Conservation (phyloP, 2,329 filamentous ascomycete genomes). For the Chalaropsis ovoidea region DNA sequence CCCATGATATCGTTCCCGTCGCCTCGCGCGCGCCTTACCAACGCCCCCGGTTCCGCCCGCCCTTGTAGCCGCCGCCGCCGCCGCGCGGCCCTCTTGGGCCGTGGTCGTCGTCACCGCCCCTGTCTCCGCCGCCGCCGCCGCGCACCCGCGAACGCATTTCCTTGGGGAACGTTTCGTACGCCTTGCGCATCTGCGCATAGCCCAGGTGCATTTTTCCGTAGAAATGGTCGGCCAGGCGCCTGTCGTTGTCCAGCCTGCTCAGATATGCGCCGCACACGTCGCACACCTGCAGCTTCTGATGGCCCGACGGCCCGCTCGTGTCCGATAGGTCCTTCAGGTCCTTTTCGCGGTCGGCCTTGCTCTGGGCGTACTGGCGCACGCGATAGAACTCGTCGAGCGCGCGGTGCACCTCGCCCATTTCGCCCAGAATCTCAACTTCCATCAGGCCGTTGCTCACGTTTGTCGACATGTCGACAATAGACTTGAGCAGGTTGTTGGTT, state of each 20-base stretch:
- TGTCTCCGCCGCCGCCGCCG: constrained; percentile 38
- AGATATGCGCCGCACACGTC: constrained; percentile 97
- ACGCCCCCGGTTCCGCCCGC: constrained; percentile 42
- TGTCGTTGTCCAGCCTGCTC: constrained; percentile 83
- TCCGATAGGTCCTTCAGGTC: constrained; percentile 86
- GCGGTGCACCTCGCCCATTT: constrained; percentile 66
- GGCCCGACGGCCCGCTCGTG: constrained; percentile 82
- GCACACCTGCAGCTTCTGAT: constrained; percentile 97
- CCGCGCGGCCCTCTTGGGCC: constrained; percentile 40
- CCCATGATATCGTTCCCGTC: not conserved
- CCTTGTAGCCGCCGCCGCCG: constrained; percentile 40
- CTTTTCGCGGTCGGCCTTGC: constrained; percentile 73
- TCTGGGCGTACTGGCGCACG: constrained; percentile 66
- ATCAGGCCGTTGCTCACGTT: constrained; percentile 73
- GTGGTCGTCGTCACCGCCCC: constrained; percentile 42
- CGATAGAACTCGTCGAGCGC: constrained; percentile 84
- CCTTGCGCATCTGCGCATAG: constrained; percentile 96
- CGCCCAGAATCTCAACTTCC: constrained; percentile 77
- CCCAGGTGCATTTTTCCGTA: constrained; percentile 99
- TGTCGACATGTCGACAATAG: constrained; percentile 68
- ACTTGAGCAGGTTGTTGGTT: constrained; percentile 68
- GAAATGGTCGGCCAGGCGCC: constrained; percentile 89
- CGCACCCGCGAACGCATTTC: constrained; percentile 67
- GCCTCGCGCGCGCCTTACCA: constrained; percentile 33
- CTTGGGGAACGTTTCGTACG: constrained; percentile 73